These are phyloP conservation scores for Cardamine chenopodiifolia DNA, from an alignment of 345 rosid genomes.

Conservation along the genomic window DNA sequence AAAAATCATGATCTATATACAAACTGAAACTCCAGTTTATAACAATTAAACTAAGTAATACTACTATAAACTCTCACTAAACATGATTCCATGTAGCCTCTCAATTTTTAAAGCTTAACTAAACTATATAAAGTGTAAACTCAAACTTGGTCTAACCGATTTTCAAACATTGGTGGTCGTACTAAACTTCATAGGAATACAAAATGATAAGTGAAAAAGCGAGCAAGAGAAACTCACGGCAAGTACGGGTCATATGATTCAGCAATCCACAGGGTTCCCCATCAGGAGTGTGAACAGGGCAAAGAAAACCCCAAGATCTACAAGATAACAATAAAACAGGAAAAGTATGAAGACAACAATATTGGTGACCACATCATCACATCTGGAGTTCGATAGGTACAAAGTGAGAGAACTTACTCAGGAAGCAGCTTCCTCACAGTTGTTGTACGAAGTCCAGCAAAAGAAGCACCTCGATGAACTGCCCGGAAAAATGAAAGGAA, in stretches of 20 bases:
- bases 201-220: conserved; percentile 15
- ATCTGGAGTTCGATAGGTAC: conserved; percentile 3
- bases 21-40: neutral
- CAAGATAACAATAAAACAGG: conserved; percentile 23
- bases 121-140: neutral
- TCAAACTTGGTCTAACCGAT: neutral
- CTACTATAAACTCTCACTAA: neutral
- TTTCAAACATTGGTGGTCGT: neutral
- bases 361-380: conserved; percentile 21
- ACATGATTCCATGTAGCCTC: conserved; percentile 7
- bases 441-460: conserved; percentile 96
- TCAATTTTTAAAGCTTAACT: neutral
- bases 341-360: conserved; percentile 14
- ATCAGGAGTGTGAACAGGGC: conserved; percentile 99
- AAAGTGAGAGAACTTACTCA: conserved; percentile 60
- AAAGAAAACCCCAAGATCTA: conserved; percentile 99
- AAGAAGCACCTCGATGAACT: conserved; percentile 95
- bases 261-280: conserved; percentile 97
- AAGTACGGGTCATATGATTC: conserved; percentile 83
- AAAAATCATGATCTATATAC: neutral
- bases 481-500: conserved; percentile 92
- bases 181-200: neutral
- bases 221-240: conserved; percentile 63
- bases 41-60: neutral
- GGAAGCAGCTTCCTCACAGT: conserved; percentile 96